Base-by-base conservation (phyloP, 768 basidiomycete genomes). In the Rhodocollybia butyracea region DNA sequence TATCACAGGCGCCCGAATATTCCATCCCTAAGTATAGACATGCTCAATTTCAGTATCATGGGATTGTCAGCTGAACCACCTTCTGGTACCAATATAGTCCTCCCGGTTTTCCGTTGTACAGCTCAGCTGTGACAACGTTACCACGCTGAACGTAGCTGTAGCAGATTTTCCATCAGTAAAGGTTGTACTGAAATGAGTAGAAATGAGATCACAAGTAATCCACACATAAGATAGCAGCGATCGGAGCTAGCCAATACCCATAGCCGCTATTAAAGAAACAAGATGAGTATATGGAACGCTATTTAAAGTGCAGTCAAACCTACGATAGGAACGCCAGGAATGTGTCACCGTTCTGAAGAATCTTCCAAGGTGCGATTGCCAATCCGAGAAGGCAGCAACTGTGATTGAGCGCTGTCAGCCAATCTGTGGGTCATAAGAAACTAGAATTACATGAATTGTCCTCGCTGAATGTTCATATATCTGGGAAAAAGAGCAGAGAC, bases 321-420 rank as follows among this genome's bases (percentile, higher is more conserved):
- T 39, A 54, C 57, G 57, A 42, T 22, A 58, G 30, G 29, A 58
- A 58, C 31, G 57, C 46, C 26, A 58, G 38, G 29, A 58, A 58
- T 15, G 57, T 57, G 12, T 51, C 13, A 6, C 57, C 57, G 22
- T 57, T 51, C 27, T 21, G 39, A 12, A 57, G 42, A 17, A 62
- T 60, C 40, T 60, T 58, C 61, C 61, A 62, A 24, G 61, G 61
- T 3, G 27, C 42, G 19, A 62, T 60, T 11, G 60, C 61, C 17
- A 60, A 32, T 17, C 60, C 61, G 24, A 62, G 59, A 5, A 62
- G 29, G 30, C 47, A 54, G 29, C 61, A 57, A 5, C 48, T 50
- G 22, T 38, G 34, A 48, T 21, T 7, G 19, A 34, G n/a, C 15
- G 24, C 30, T 22, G n/a, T 29, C n/a, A 45, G 26, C 26, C 7